phyloP scores from a whole-genome alignment of 495 filamentous ascomycete genomes.

The Aspergillus ostianus region DNA sequence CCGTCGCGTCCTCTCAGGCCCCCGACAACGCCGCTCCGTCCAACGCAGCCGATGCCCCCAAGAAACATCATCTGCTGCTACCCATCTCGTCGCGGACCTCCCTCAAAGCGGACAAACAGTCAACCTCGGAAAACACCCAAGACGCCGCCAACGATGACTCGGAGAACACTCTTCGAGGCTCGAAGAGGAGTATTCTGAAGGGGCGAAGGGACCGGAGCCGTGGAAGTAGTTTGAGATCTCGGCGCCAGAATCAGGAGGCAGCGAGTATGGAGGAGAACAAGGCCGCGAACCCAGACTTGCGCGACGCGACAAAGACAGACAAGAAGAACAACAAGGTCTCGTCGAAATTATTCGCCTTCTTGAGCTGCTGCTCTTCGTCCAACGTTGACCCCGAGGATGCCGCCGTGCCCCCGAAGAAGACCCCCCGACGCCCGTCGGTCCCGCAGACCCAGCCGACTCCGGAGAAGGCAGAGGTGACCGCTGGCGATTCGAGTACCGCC shows the following conservation, averaged over 20 bases:
- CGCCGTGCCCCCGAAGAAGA: slow-evolving; percentile 65
- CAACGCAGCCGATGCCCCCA: slow-evolving; percentile 30
- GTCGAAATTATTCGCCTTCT: slow-evolving; percentile 62
- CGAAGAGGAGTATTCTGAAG: slow-evolving; percentile 69
- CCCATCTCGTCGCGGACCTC: slow-evolving; percentile 68
- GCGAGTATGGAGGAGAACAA: slow-evolving; percentile 40
- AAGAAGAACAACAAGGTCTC: slow-evolving; percentile 55
- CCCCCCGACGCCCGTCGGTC: slow-evolving; percentile 51
- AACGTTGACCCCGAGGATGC: slow-evolving; percentile 60
- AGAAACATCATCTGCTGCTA: slow-evolving; percentile 57
- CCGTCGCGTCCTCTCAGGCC: slow-evolving; percentile 19
- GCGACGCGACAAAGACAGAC: slow-evolving; percentile 49
- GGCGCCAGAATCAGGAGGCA: slow-evolving; percentile 43
- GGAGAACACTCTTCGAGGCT: slow-evolving; percentile 57
- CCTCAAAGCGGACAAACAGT: slow-evolving; percentile 60
- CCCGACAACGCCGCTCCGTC: slow-evolving; percentile 16
- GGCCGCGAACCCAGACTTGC: slow-evolving; percentile 30
- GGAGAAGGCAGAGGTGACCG: slow-evolving; percentile 49
- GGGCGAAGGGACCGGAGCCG: slow-evolving; percentile 68
- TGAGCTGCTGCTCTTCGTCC: slow-evolving; percentile 78
- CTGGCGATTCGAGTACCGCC: slow-evolving; percentile 52
- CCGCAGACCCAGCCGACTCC: slow-evolving; percentile 55
- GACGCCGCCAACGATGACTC: slow-evolving; percentile 62
- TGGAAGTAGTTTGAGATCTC: slow-evolving; percentile 58
- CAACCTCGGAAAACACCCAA: slow-evolving; percentile 62